A percentile compares a stretch with the other conserved stretches of the same genome.
phyloP scores from a whole-genome alignment of 768 basidiomycete genomes.

The Mycena haematopus region DNA sequence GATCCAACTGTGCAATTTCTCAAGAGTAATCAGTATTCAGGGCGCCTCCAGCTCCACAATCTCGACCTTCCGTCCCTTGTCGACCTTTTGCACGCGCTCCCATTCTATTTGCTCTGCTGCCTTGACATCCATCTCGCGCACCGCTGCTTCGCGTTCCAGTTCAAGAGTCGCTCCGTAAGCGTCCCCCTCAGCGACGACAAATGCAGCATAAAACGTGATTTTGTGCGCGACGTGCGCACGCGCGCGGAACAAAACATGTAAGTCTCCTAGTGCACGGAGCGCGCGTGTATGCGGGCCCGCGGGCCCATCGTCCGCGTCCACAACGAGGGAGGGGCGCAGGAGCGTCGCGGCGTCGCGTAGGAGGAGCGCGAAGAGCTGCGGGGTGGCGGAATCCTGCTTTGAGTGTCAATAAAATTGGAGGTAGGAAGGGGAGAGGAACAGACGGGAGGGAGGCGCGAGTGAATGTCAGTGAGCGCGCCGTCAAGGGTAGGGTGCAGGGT shows the following conservation, averaged over 20 bases:
- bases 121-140: slow-evolving; percentile 3
- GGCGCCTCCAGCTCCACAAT: slow-evolving; percentile 1
- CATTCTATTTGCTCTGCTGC: slow-evolving; percentile 1
- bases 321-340: slow-evolving; percentile 54
- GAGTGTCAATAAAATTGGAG: not conserved
- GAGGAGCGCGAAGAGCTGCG: slow-evolving; percentile 57
- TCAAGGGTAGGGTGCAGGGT: slow-evolving; percentile 57
- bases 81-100: slow-evolving; percentile 5
- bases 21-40: too few species aligned
- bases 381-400: slow-evolving; percentile 28
- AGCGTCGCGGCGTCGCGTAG: slow-evolving; percentile 61
- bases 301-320: slow-evolving; percentile 33
- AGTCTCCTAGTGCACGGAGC: slow-evolving; percentile 63
- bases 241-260: slow-evolving; percentile 48
- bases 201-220: slow-evolving; percentile 71
- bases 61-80: not conserved
- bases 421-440: slow-evolving; percentile 29
- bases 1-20: too few species aligned
- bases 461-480: slow-evolving; percentile 64
- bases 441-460: slow-evolving; percentile 68
- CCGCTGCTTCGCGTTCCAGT: slow-evolving; percentile 17
- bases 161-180: slow-evolving; percentile 7
- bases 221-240: slow-evolving; percentile 57
- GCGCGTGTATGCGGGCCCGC: slow-evolving; percentile 48
- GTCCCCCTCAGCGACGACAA: not conserved